These are phyloP conservation scores for Wickerhamomyces queroliae DNA, from an alignment of 805 yeast species.

Conservation along the genomic window DNA sequence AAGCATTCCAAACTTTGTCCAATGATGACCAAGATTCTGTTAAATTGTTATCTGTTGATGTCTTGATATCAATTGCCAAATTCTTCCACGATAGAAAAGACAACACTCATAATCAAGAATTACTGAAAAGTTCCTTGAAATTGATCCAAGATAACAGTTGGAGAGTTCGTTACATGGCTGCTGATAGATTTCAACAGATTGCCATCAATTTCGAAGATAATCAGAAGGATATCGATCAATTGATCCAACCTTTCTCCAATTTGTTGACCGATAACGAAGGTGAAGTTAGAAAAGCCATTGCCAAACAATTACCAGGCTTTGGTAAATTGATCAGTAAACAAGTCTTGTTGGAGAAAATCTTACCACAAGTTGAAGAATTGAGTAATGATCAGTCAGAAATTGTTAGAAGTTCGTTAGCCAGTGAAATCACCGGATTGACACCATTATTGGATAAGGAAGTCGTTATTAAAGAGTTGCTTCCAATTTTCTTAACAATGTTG, in stretches of 20 bases:
- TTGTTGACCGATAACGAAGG: slow-evolving; percentile 91
- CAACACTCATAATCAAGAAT: slow-evolving; percentile 51
- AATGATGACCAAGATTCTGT: slow-evolving; percentile 94
- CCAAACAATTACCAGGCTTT: slow-evolving; percentile 83
- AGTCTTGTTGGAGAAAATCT: slow-evolving; percentile 58
- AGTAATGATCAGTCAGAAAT: slow-evolving; percentile 89
- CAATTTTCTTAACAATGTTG: slow-evolving; percentile 86
- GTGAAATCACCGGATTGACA: slow-evolving; percentile 80
- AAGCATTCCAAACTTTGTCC: slow-evolving; percentile 74
- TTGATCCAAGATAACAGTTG: slow-evolving; percentile 87
- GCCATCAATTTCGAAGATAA: slow-evolving; percentile 58
- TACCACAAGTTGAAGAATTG: slow-evolving; percentile 79
- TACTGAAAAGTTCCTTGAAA: slow-evolving; percentile 59
- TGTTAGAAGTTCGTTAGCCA: slow-evolving; percentile 89
- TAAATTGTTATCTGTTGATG: slow-evolving; percentile 82
- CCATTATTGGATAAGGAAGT: slow-evolving; percentile 80
- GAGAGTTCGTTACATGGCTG: slow-evolving; percentile 98
- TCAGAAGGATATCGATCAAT: slow-evolving; percentile 43
- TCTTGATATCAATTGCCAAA: slow-evolving; percentile 73
- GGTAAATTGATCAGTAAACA: slow-evolving; percentile 46
- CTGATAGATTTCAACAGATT: slow-evolving; percentile 81
- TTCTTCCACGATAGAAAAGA: slow-evolving; percentile 58
- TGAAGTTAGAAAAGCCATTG: slow-evolving; percentile 92
- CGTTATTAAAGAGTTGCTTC: slow-evolving; percentile 77
- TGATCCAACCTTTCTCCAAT: slow-evolving; percentile 57